Evolutionary conservation across 176 grass and related monocot species (phyloP), one percentile per base, ranked within the genome.

Genomic region (Areca catechu): DNA sequence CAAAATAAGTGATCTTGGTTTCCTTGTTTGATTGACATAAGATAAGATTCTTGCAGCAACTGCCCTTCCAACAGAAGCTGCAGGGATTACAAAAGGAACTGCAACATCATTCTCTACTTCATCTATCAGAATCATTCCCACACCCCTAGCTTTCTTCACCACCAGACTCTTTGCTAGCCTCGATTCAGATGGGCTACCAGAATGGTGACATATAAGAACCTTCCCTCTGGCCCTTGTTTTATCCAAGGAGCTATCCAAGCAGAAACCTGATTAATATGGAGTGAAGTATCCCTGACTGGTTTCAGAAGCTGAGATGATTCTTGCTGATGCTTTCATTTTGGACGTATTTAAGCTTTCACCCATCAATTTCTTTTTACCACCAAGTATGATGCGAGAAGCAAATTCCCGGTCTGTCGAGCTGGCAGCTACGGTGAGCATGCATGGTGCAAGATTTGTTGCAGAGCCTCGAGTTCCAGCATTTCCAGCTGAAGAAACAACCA

Each of bases 211-310:
- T 50, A 93, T 71, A 20, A 93, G 64, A 65, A 93, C 80, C 56
- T 93, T 93, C 28, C 88, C 88, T 53, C 57, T 77, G 9, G 70
- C 83, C 53, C 78, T 93, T 53, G 79, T 87, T 43, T 57, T 80
- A 53, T 87, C 81, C 62, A 93, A 74, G 47, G 89, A 93, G 83
- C 77, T 87, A 57, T 84, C 89, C 65, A 93, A 16, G 34, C 89
- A 93, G 50, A 83, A 84, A 71, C 89, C 87, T 29, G 89, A 87
- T 53, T 93, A 83, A 19, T 87, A 87, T 3, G 89, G 83, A 63
- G 83, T 93, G 70, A 93, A 93, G 34, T 81, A 87, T 22, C 82
- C 66, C 49, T 67, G 79, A 84, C 81, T 87, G 66, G 56, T 74
- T 53, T 81, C 71, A 54, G 89, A 78, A 68, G 89, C 89, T 56